Conservation (phyloP, 75 land plant genomes). For the Ceratopteris richardii region DNA sequence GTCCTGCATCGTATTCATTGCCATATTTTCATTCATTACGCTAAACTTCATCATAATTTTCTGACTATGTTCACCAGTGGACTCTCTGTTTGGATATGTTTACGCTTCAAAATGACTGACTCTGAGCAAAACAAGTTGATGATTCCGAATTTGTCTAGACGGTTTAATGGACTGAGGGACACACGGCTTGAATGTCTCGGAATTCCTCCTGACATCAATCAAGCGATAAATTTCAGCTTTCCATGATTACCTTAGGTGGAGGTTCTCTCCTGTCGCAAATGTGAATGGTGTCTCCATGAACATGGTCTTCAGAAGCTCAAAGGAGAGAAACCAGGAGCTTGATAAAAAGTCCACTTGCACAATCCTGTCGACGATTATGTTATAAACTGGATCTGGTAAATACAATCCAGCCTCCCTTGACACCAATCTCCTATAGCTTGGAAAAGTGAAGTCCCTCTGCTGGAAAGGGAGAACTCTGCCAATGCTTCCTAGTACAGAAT, state of each 20-base stretch:
- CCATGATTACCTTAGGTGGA: constrained; percentile 34
- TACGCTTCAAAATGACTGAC: too few relatives aligned
- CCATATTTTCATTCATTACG: too few relatives aligned
- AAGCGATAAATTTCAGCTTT: neutral
- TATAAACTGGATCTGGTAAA: constrained; percentile 40
- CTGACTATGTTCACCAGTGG: too few relatives aligned
- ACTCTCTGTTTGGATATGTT: too few relatives aligned
- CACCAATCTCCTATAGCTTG: constrained; percentile 35
- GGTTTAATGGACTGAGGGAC: too few relatives aligned
- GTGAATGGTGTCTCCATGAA: constrained; percentile 38
- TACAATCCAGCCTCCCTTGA: constrained; percentile 41
- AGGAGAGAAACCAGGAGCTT: constrained; percentile 41
- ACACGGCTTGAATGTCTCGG: too few relatives aligned
- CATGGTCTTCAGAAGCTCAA: constrained; percentile 26
- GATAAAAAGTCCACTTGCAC: constrained; percentile 42
- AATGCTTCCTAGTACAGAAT: constrained; percentile 39
- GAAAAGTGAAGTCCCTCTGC: constrained; percentile 40
- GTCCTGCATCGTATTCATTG: too few relatives aligned
- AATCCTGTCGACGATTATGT: constrained; percentile 32
- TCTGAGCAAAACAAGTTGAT: too few relatives aligned
- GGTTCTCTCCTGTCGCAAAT: constrained; percentile 42
- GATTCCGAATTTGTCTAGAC: too few relatives aligned
- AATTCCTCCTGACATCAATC: too few relatives aligned
- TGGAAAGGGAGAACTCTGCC: constrained; percentile 44
- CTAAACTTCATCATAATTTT: too few relatives aligned